Conservation (phyloP, 2,329 filamentous ascomycete genomes). For the Dothistroma pini region DNA sequence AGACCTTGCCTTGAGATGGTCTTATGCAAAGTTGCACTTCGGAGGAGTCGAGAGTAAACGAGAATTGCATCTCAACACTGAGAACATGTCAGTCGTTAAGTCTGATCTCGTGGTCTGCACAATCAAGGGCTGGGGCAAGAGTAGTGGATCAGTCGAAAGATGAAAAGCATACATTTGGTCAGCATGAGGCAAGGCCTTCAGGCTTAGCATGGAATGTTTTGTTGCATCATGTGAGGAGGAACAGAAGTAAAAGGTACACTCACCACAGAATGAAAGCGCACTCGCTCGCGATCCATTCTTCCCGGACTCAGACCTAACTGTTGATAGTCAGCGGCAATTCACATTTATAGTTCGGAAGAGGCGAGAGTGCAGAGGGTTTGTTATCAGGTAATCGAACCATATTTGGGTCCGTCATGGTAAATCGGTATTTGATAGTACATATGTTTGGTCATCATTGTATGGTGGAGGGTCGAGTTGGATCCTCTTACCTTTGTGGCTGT, state of each 20-base stretch:
- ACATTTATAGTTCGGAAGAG: not conserved
- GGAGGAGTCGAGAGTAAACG: not conserved
- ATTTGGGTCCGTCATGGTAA: conserved; percentile 41
- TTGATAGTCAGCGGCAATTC: conserved; percentile 23
- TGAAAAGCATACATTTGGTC: conserved; percentile 70
- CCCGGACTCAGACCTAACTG: too few species aligned
- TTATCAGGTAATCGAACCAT: conserved; percentile 49
- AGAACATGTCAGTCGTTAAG: not conserved
- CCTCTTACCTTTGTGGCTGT: not conserved
- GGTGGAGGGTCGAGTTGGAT: not conserved
- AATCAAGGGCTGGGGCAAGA: not conserved
- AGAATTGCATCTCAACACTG: not conserved
- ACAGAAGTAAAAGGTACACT: conserved; percentile 24
- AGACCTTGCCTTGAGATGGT: not conserved
- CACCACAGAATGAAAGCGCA: conserved; percentile 28
- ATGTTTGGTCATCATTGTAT: conserved; percentile 43
- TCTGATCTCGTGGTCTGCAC: not conserved
- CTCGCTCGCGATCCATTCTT: too few species aligned
- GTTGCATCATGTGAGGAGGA: conserved; percentile 58
- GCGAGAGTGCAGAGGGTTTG: conserved; percentile 6
- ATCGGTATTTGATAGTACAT: conserved; percentile 52
- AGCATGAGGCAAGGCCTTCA: conserved; percentile 63
- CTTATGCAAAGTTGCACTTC: not conserved
- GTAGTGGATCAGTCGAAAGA: conserved; percentile 67
- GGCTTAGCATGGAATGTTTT: conserved; percentile 75